Base-by-base conservation (phyloP, 1,284 basidiomycete species). In the Veloboletus limbatus region DNA sequence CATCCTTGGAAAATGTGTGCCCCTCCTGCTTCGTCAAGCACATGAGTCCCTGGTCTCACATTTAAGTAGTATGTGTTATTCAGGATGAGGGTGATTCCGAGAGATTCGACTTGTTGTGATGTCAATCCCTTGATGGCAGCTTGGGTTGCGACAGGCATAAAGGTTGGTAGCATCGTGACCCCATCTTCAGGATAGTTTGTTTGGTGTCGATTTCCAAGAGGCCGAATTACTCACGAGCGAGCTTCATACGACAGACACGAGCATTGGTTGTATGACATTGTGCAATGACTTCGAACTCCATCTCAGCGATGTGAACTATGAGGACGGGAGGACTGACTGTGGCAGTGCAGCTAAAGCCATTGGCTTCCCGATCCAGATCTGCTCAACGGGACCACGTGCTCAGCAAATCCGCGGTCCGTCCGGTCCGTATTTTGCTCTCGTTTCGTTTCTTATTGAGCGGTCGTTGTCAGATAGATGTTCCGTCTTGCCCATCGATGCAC, bases 141-240 rank as follows among this genome's bases (percentile, higher is more conserved):
- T 63, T 92, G 90, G 4, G 89, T 92, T 4, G 88, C 90, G 6
- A 92, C 90, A 11, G 91, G 90, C 90, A 92, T 92, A 60, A 93
- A 92, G 0, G 90, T 90, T 0, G 90, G 90, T 9, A 92, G 69
- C 72, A 85, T 79, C 2, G 89, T 92, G 33, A 76, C 69, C 9
- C 86, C 88, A 71, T 92, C 88, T 87, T 56, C 20, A 41, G 22
- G 26, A 37, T 32, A 32, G 11, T 46, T 36, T 41, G 26, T 49
- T 50, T 45, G 44, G 37, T 27, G 38, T 34, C n/a, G 10, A 37
- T 16, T 20, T 30, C 0, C 3, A 28, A 33, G 18, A 25, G 11
- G 11, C 3, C 6, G 1, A 47, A 8, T 4, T 30, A 73, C 80
- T 60, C 58, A 83, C 83, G 84, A 49, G 81, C 72, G 26, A 87